Conservation (phyloP, 768 basidiomycete species). For the Leccinum subgranulosum region DNA sequence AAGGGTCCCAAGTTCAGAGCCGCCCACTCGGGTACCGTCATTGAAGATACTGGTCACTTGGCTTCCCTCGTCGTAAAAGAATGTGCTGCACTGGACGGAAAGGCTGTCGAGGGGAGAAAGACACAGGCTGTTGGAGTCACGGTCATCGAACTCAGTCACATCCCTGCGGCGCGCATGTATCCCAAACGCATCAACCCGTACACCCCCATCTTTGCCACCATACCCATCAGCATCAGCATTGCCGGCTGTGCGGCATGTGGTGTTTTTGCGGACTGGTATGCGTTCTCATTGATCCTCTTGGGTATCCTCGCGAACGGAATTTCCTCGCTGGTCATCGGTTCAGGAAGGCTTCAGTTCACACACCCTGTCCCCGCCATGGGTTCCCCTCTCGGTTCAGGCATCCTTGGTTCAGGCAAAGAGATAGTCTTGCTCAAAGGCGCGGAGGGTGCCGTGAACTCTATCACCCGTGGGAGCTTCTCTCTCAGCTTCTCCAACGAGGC, state of each 20-base stretch:
- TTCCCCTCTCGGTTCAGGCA: conserved; percentile 26
- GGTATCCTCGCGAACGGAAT: conserved; percentile 32
- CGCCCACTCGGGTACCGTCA: conserved; percentile 30
- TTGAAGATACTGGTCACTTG: conserved; percentile 31
- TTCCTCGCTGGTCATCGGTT: conserved; percentile 33
- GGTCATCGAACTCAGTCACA: conserved; percentile 23
- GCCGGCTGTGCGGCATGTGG: conserved; percentile 28
- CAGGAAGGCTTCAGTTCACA: conserved; percentile 26
- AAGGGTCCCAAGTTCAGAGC: conserved; percentile 33
- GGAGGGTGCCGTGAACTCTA: conserved; percentile 30
- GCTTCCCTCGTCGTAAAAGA: conserved; percentile 29
- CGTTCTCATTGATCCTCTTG: conserved; percentile 33
- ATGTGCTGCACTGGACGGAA: conserved; percentile 12
- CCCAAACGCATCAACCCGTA: conserved; percentile 20
- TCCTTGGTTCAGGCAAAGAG: conserved; percentile 22
- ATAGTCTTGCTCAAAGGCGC: conserved; percentile 28
- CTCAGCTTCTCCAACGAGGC: conserved; percentile 19
- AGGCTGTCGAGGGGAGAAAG: conserved; percentile 22
- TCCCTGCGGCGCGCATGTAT: conserved; percentile 13
- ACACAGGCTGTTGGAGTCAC: conserved; percentile 27
- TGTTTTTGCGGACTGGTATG: conserved; percentile 32
- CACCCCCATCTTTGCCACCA: conserved; percentile 25
- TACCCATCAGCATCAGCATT: conserved; percentile 31
- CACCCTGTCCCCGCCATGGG: conserved; percentile 26
- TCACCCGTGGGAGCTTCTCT: conserved; percentile 32